These are phyloP conservation scores for Salinomyces thailandicus DNA, from an alignment of 2,329 filamentous ascomycete species.

Conservation along the genomic window DNA sequence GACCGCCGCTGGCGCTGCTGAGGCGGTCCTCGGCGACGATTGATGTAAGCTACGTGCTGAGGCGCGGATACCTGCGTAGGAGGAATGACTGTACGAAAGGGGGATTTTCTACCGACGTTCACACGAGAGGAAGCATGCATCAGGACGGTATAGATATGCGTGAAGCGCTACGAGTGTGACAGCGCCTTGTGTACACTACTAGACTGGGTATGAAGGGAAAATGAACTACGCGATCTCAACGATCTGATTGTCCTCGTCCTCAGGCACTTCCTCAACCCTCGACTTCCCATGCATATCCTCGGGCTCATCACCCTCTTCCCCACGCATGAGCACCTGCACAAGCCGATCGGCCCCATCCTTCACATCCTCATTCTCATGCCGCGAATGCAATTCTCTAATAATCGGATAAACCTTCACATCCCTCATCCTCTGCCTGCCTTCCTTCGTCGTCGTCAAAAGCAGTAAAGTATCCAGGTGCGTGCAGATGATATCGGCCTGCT, in stretches of 20 bases:
- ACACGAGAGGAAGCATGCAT: no score
- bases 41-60: no score
- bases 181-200: not conserved
- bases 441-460: slow-evolving; percentile 66
- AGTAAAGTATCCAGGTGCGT: slow-evolving; percentile 85
- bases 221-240: slow-evolving; percentile 26
- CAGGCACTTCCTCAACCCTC: slow-evolving; percentile 33
- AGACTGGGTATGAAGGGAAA: no score
- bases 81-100: no score
- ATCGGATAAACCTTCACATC: slow-evolving; percentile 78
- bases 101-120: no score
- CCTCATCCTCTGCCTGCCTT: slow-evolving; percentile 65
- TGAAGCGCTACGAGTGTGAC: no score
- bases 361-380: slow-evolving; percentile 68
- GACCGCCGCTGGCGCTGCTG: slow-evolving; percentile 18
- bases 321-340: slow-evolving; percentile 79
- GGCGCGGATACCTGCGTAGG: no score
- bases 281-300: slow-evolving; percentile 30
- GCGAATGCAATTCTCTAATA: slow-evolving; percentile 72
- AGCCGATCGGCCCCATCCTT: slow-evolving; percentile 76
- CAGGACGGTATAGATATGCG: no score
- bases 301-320: slow-evolving; percentile 52
- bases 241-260: slow-evolving; percentile 29
- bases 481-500: slow-evolving; percentile 63
- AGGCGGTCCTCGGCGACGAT: slow-evolving; percentile 17